phyloP scores from a whole-genome alignment of 805 yeast genomes.

The Torulaspora gathmanii region DNA sequence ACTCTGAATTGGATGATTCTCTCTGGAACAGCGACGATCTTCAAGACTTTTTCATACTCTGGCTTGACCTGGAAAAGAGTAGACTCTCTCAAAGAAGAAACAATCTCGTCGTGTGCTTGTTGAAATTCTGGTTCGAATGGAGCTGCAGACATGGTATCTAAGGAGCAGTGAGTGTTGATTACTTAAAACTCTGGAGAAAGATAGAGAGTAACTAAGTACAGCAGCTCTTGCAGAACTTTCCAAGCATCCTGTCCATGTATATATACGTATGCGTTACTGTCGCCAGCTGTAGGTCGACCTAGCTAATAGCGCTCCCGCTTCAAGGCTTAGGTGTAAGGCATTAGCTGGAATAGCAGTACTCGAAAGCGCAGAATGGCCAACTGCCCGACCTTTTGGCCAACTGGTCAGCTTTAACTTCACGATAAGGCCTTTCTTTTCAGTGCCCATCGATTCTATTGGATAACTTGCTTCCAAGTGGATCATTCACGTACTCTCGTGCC shows the following conservation, averaged over 20 bases:
- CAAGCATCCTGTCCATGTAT: no score
- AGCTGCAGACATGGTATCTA: slow-evolving; percentile 12
- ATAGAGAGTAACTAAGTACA: neutral
- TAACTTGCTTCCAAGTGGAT: neutral
- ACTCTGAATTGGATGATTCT: slow-evolving; percentile 96
- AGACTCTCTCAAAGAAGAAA: slow-evolving; percentile 83
- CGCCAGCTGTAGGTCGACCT: no score
- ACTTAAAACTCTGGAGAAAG: neutral
- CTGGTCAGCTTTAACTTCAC: no score
- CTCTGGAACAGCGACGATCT: slow-evolving; percentile 92
- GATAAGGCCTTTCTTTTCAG: slow-evolving; percentile 1
- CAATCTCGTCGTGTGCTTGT: slow-evolving; percentile 95
- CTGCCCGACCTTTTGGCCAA: no score
- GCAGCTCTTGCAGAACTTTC: no score
- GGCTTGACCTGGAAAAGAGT: slow-evolving; percentile 86
- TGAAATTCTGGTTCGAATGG: slow-evolving; percentile 90
- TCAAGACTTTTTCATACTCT: slow-evolving; percentile 79
- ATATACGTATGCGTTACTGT: no score
- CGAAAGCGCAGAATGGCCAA: no score
- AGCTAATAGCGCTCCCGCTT: no score
- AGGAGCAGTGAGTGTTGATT: neutral
- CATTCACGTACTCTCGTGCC: neutral
- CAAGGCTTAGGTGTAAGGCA: no score
- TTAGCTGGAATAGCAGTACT: no score
- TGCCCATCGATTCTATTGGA: neutral